Evolutionary conservation across 257 asterid species (phyloP), one percentile per base, ranked within the genome.

Genomic region (Solanum pinnatisectum): DNA sequence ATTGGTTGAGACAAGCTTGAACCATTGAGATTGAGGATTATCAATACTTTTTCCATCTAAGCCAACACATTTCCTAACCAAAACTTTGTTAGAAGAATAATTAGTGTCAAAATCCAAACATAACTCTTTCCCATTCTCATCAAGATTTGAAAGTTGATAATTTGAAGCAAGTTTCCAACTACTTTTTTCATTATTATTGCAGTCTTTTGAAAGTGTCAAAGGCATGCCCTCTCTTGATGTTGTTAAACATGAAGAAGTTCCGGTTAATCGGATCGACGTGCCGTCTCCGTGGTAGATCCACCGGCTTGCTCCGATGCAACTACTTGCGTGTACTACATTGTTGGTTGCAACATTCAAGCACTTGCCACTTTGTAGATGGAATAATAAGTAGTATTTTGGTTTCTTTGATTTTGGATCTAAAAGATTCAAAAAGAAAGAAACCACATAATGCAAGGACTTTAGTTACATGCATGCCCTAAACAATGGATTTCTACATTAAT

Each of bases 1-100:
- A 91, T 91, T 93, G 36, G 91, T 37, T 14, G 95, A 90, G 25
- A 95, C 92, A 88, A 95, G 67, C 84, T 92, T 94, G 71, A 94
- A 94, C 98, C 98, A 95, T 81, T 94, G 98, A 3, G 33, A 83
- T 84, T 94, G 88, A 8, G 98, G 98, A 88, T 94, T 94, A 1
- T 93, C 94, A 12, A 1, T 59, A 44, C 89, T 93, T 83, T 90
- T 37, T 14, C 92, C 92, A 65, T 88, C 89, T 10, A 93, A 88
- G 27, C 95, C 92, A 5, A 94, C 82, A 30, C 98, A 95, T 83
- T 93, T 91, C 49, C 86, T 93, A 4, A 94, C 91, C 85, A 93
- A 89, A 70, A 95, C 30, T 42, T 42, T 89, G 10, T 89, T 52
- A 36, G 90, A 87, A 1, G 87, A 52, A 44, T 72, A 89, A 0